Conservation (phyloP, 345 rosid species). For the Syzygium grande region DNA sequence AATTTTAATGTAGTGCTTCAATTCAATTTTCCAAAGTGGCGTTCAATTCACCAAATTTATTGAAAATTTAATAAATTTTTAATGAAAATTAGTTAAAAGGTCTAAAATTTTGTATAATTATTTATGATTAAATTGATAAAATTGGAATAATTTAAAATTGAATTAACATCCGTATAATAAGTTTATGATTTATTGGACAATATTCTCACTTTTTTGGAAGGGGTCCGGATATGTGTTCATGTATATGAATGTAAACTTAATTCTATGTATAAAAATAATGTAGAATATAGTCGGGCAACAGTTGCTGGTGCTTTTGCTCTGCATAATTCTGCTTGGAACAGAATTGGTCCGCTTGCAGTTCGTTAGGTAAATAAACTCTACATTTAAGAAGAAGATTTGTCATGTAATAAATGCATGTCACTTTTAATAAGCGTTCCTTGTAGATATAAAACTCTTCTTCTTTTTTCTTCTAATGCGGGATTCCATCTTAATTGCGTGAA, state of each 20-base stretch:
- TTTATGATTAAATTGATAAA: background rate
- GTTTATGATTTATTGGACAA: background rate
- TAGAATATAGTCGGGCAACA: background rate
- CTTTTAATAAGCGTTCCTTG: background rate
- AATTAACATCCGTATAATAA: accelerated
- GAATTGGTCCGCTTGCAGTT: background rate
- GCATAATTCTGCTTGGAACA: background rate
- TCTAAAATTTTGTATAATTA: background rate
- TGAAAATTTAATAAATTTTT: no score
- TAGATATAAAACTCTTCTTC: background rate
- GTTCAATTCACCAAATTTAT: no score
- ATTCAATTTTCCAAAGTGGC: background rate
- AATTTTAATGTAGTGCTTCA: background rate
- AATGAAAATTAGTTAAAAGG: background rate
- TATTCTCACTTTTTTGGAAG: background rate
- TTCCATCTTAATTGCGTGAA: no score
- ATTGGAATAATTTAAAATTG: background rate
- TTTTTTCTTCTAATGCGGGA: background rate
- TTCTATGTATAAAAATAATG: background rate
- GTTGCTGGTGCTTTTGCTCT: background rate
- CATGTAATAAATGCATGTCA: background rate
- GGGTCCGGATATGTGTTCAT: background rate
- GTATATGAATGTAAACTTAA: background rate
- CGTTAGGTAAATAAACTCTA: background rate
- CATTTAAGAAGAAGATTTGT: background rate